Conservation (phyloP, 352 stramenopile genomes). For the Phytophthora quininea region DNA sequence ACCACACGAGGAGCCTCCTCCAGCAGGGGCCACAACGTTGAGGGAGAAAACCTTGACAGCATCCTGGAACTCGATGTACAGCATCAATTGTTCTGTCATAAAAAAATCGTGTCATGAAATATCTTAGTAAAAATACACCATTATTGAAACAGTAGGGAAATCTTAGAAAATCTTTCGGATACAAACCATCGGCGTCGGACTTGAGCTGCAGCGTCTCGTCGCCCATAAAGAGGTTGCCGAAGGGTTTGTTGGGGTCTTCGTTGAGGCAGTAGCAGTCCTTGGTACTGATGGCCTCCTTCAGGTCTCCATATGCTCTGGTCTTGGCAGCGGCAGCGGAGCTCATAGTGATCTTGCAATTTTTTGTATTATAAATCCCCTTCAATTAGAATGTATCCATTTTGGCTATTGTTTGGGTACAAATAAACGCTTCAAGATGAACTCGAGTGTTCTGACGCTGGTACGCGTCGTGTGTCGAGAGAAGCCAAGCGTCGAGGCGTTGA, state of each 20-base stretch:
- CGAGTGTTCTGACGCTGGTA: no score
- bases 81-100: slow-evolving; percentile 72
- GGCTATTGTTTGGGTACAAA: no score
- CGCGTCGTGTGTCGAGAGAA: no score
- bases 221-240: slow-evolving; percentile 80
- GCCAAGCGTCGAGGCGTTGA: no score
- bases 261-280: slow-evolving; percentile 83
- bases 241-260: slow-evolving; percentile 71
- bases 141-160: slow-evolving; percentile 10
- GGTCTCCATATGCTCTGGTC: slow-evolving; percentile 57
- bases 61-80: slow-evolving; percentile 86
- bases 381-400: no score
- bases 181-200: slow-evolving; percentile 73
- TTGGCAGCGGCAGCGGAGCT: slow-evolving; percentile 45
- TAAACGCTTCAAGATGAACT: no score
- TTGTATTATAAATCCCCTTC: no score
- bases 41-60: slow-evolving; percentile 82
- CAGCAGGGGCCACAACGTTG: slow-evolving; percentile 55
- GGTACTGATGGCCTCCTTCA: slow-evolving; percentile 61
- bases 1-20: slow-evolving; percentile 55
- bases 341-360: slow-evolving; percentile 17
- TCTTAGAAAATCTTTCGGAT: not conserved
- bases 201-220: slow-evolving; percentile 80
- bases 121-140: not conserved
- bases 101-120: not conserved